These are phyloP conservation scores for Plasmodium reichenowi DNA, from an alignment of 169 alveolate genomes.

Conservation along the genomic window DNA sequence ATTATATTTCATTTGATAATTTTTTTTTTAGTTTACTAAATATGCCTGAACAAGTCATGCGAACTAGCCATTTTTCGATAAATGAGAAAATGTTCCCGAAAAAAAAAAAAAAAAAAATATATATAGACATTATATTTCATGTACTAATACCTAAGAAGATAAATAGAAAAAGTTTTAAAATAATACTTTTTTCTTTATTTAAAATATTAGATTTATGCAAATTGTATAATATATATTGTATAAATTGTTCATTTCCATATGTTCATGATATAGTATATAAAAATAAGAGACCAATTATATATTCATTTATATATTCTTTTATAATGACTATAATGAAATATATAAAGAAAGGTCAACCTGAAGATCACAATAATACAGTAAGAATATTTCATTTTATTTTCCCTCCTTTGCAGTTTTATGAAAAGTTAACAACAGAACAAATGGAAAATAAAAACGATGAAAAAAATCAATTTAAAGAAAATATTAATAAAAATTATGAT, in stretches of 20 bases:
- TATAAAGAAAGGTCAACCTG: conserved; percentile 20
- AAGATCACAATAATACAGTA: conserved; percentile 12
- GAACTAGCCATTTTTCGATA: too few relatives aligned
- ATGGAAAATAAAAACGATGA: neutral
- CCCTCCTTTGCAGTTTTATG: conserved; percentile 46
- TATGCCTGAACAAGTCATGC: too few relatives aligned
- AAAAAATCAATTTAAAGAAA: neutral
- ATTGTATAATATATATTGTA: conserved; percentile 13
- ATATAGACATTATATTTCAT: conserved; percentile 54
- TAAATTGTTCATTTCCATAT: conserved; percentile 53
- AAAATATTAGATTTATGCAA: conserved; percentile 67
- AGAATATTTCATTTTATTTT: conserved; percentile 55
- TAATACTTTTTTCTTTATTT: conserved; percentile 49
- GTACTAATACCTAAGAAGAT: conserved; percentile 47
- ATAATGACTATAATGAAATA: conserved; percentile 25
- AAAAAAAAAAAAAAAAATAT: conserved; percentile 45
- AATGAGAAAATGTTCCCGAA: neutral
- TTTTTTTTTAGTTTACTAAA: too few relatives aligned
- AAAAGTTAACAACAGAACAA: neutral
- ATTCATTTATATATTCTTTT: conserved; percentile 56
- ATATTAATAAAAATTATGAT: neutral
- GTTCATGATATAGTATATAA: conserved; percentile 60
- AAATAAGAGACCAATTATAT: conserved; percentile 48
- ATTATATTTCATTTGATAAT: neutral
- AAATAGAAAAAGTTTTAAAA: conserved; percentile 54